Percentiles rank a stretch among this genome's conserved stretches.
These are phyloP conservation scores for Ogataea sp. DNA, from an alignment of 805 yeast genomes.

Conservation along the genomic window DNA sequence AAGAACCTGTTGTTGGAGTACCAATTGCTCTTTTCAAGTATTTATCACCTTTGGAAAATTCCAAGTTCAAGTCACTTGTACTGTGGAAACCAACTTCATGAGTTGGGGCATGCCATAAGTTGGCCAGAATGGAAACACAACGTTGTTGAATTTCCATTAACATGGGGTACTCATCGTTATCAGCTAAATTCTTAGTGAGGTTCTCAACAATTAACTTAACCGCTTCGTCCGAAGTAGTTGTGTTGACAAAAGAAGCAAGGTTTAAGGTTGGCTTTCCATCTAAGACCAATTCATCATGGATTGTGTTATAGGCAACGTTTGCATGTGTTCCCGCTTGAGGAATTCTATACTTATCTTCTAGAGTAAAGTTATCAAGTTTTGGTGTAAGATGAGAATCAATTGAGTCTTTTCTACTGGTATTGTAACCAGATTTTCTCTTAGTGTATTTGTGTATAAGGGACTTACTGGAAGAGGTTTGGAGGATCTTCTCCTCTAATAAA, in stretches of 20 bases:
- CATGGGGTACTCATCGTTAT: constrained; percentile 89
- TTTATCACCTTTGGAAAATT: constrained; percentile 4
- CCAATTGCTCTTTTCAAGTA: constrained; percentile 50
- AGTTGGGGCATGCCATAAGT: constrained; percentile 70
- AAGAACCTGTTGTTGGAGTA: constrained; percentile 89
- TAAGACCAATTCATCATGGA: constrained; percentile 66
- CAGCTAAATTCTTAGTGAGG: constrained; percentile 81
- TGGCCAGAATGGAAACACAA: constrained; percentile 71
- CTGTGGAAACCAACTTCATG: constrained; percentile 8
- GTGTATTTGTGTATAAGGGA: constrained; percentile 5
- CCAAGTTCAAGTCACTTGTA: constrained; percentile 7
- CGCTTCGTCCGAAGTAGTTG: constrained; percentile 49
- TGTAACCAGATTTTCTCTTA: constrained; percentile 10
- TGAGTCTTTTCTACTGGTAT: constrained; percentile 3
- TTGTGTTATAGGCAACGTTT: constrained; percentile 48
- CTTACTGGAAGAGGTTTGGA: constrained; percentile 8
- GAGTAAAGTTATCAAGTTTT: constrained; percentile 23
- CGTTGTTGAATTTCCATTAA: constrained; percentile 71
- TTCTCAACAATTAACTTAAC: constrained; percentile 55
- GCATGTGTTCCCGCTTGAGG: constrained; percentile 49
- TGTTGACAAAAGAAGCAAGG: constrained; percentile 85
- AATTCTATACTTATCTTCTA: constrained; percentile 45
- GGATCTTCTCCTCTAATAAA: constrained; percentile 27
- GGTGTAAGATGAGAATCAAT: constrained; percentile 14
- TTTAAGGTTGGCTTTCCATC: constrained; percentile 84